Percentiles rank a stretch among this genome's conserved stretches.
These are phyloP conservation scores for Petunia secreta DNA, from an alignment of 257 asterid species.

Conservation along the genomic window DNA sequence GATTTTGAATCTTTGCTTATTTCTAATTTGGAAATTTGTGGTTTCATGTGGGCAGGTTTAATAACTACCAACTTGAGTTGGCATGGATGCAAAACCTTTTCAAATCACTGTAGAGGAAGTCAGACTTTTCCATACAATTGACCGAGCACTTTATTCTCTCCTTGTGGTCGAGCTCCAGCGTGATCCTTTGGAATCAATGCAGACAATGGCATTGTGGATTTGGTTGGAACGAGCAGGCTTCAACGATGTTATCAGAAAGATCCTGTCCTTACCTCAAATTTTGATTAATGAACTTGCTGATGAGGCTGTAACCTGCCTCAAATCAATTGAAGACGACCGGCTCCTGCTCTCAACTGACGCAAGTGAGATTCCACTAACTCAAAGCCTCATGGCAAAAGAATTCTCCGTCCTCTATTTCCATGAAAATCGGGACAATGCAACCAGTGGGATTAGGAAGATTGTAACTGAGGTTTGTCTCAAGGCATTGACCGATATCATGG, in stretches of 20 bases:
- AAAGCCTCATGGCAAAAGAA: slow-evolving; percentile 30
- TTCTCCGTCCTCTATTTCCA: slow-evolving; percentile 43
- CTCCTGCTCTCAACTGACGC: slow-evolving; percentile 21
- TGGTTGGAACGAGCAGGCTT: slow-evolving; percentile 55
- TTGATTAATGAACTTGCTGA: slow-evolving; percentile 48
- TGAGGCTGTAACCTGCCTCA: slow-evolving; percentile 61
- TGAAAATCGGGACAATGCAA: slow-evolving; percentile 28
- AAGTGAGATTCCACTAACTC: slow-evolving; percentile 50
- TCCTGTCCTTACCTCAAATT: slow-evolving; percentile 38
- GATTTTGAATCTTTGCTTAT: slow-evolving; percentile 9
- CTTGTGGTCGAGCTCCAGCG: slow-evolving; percentile 55
- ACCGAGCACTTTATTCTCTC: slow-evolving; percentile 51
- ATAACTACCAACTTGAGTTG: slow-evolving; percentile 3
- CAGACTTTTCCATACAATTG: slow-evolving; percentile 47
- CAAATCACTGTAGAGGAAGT: slow-evolving; percentile 38
- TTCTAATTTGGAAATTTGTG: background rate
- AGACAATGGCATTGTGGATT: slow-evolving; percentile 59
- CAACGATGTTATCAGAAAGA: slow-evolving; percentile 34
- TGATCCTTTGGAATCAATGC: slow-evolving; percentile 53
- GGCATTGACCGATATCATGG: slow-evolving; percentile 50
- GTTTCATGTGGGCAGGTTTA: slow-evolving; percentile 44
- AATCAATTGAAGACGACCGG: slow-evolving; percentile 30
- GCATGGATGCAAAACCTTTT: slow-evolving; percentile 36
- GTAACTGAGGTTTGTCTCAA: slow-evolving; percentile 39
- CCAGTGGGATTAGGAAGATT: slow-evolving; percentile 32